These are phyloP conservation scores for Fusarium sp. DNA, from an alignment of 2,329 filamentous ascomycete species.

Conservation along the genomic window DNA sequence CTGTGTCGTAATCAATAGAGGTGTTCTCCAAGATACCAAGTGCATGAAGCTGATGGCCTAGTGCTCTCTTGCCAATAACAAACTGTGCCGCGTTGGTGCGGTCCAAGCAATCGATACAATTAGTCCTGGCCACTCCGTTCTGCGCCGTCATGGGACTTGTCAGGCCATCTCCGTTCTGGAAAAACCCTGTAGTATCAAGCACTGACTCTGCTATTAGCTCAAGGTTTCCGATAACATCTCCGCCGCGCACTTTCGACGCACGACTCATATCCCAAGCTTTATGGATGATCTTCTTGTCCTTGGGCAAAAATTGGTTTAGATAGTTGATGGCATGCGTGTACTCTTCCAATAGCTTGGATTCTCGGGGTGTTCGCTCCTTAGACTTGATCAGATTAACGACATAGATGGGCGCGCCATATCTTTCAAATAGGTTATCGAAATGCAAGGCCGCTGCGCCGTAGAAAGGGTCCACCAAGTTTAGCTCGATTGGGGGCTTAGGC, in stretches of 20 bases:
- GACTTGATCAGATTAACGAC: slow-evolving; percentile 92
- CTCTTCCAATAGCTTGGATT: slow-evolving; percentile 90
- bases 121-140: slow-evolving; percentile 93
- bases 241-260: slow-evolving; percentile 89
- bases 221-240: slow-evolving; percentile 93
- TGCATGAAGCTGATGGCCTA: slow-evolving; percentile 92
- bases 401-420: slow-evolving; percentile 93
- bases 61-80: slow-evolving; percentile 93
- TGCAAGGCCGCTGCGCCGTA: slow-evolving; percentile 93
- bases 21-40: slow-evolving; percentile 86
- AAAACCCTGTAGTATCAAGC: slow-evolving; percentile 88
- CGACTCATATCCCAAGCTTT: slow-evolving; percentile 99
- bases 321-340: slow-evolving; percentile 91
- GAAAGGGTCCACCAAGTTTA: slow-evolving; percentile 96
- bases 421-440: slow-evolving; percentile 93
- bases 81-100: slow-evolving; percentile 98
- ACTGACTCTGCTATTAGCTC: slow-evolving; percentile 92
- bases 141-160: slow-evolving; percentile 77
- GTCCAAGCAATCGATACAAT: slow-evolving; percentile 98
- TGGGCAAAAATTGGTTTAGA: slow-evolving; percentile 91
- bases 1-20: slow-evolving; percentile 90
- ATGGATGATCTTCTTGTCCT: slow-evolving; percentile 88
- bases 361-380: slow-evolving; percentile 87
- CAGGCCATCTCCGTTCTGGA: slow-evolving; percentile 86
- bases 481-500: slow-evolving; percentile 94